Evolutionary conservation across 2,329 filamentous ascomycete genomes (phyloP), one percentile per base, ranked within the genome.

Genomic region (Chaetomium sp.): DNA sequence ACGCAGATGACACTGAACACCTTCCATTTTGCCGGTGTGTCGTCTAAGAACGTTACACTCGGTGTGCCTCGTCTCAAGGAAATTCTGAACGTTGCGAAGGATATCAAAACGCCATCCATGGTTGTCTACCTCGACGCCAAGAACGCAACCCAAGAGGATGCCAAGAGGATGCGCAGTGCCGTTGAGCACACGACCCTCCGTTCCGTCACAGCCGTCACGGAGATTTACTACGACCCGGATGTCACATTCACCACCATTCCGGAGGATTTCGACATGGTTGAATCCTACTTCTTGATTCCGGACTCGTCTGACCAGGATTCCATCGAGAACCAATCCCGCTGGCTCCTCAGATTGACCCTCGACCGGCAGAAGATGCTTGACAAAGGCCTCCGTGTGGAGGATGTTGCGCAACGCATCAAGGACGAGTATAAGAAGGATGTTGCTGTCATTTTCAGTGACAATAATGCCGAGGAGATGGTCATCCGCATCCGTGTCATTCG

Each of bases 1-100:
- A 99, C 94, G 1, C 94, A 99, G 78, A 99, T 99, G 94, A 99
- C 94, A 1, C 77, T 99, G 59, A 99, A 99, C 76, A 99, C 94
- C 32, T 99, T 99, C 87, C 94, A 99, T 79, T 99, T 99, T 72
- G 91, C 94, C 72, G 94, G 94, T 96, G 91, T 99, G 59, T 96
- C 95, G 40, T 96, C 92, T 32, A 99, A 99, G 86, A 99, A 99
- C 79, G 92, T 99, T 54, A 99, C 94, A 0, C 86, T 99, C 49
- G 94, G 94, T 90, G 94, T 99, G 44, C 94, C 94, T 44, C 92
- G 94, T 85, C 83, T 99, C 49, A 99, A 99, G 81, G 94, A 99
- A 76, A 99, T 99, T 84, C 80, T 99, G 56, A 99, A 99, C 71
- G 85, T 99, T 57, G 94, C 95, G 0, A 91, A 88, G 64, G 95